A percentile compares a stretch with the other conserved stretches of the same genome.
phyloP scores from a whole-genome alignment of 495 filamentous ascomycete species.

The Penicillium nucicola region DNA sequence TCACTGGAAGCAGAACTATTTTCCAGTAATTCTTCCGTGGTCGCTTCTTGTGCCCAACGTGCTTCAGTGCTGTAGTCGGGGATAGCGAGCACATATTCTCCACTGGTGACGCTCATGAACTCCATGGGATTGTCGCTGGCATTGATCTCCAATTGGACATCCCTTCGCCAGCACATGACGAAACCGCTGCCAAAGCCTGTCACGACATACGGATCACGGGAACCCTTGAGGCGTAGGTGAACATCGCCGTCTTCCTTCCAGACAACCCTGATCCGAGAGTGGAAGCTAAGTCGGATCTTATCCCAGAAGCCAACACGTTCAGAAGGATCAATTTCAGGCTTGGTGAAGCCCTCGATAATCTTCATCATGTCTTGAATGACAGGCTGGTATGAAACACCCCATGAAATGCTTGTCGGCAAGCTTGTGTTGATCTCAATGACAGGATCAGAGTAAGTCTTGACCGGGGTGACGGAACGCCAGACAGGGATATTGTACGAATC shows the following conservation, averaged over 20 bases:
- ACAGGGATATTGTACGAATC: constrained; percentile 75
- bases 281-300: constrained; percentile 92
- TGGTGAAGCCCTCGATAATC: constrained; percentile 96
- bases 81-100: constrained; percentile 88
- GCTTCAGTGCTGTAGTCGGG: constrained; percentile 91
- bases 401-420: constrained; percentile 87
- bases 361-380: constrained; percentile 99
- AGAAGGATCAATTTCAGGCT: constrained; percentile 88
- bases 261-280: constrained; percentile 82
- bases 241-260: constrained; percentile 98
- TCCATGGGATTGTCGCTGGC: constrained; percentile 79
- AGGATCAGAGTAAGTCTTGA: constrained; percentile 96
- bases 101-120: constrained; percentile 94
- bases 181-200: constrained; percentile 93
- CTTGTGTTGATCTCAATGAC: constrained; percentile 87
- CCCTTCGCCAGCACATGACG: constrained; percentile 94
- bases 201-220: constrained; percentile 89
- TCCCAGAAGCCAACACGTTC: constrained; percentile 98
- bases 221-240: constrained; percentile 86
- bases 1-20: constrained; percentile 61
- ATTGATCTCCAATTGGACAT: constrained; percentile 82
- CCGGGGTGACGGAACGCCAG: constrained; percentile 86
- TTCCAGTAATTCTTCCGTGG: constrained; percentile 54
- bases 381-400: constrained; percentile 96
- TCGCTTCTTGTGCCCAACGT: constrained; percentile 57